Evolutionary conservation across 768 basidiomycete genomes (phyloP).

Genomic region (Termitomyces sp.): DNA sequence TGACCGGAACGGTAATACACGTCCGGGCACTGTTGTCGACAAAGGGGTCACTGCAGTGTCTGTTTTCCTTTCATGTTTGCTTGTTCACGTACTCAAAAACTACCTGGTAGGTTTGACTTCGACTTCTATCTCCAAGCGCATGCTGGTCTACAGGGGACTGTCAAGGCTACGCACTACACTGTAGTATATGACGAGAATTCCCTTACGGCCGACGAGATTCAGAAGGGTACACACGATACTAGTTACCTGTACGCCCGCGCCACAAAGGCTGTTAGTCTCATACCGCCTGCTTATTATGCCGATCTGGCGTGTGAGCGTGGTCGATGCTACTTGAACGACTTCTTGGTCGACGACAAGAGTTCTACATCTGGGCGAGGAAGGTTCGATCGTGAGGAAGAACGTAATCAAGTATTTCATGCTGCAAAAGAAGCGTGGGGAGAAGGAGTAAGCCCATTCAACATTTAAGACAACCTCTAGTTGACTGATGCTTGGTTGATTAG

Average conservation of each 20-base stretch:
- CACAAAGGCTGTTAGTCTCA: slow-evolving; percentile 78
- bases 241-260: slow-evolving; percentile 81
- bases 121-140: slow-evolving; percentile 75
- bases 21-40: slow-evolving; percentile 79
- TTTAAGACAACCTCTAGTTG: neutral
- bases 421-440: slow-evolving; percentile 50
- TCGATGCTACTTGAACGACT: slow-evolving; percentile 70
- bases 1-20: slow-evolving; percentile 71
- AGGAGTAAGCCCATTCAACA: slow-evolving; percentile 35
- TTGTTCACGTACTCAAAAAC: slow-evolving; percentile 12
- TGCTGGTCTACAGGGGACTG: slow-evolving; percentile 67
- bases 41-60: slow-evolving; percentile 72
- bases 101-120: slow-evolving; percentile 47
- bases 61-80: slow-evolving; percentile 20
- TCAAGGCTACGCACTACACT: slow-evolving; percentile 74
- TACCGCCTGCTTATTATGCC: slow-evolving; percentile 79
- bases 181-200: slow-evolving; percentile 76
- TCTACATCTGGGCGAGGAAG: slow-evolving; percentile 29
- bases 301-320: slow-evolving; percentile 83
- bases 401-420: slow-evolving; percentile 35
- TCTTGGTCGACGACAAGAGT: slow-evolving; percentile 53
- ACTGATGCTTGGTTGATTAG: slow-evolving; percentile 18
- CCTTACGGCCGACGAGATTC: slow-evolving; percentile 68
- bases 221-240: slow-evolving; percentile 64
- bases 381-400: slow-evolving; percentile 35